phyloP scores from a whole-genome alignment of 345 rosid genomes.

The Bruguiera parviflora region DNA sequence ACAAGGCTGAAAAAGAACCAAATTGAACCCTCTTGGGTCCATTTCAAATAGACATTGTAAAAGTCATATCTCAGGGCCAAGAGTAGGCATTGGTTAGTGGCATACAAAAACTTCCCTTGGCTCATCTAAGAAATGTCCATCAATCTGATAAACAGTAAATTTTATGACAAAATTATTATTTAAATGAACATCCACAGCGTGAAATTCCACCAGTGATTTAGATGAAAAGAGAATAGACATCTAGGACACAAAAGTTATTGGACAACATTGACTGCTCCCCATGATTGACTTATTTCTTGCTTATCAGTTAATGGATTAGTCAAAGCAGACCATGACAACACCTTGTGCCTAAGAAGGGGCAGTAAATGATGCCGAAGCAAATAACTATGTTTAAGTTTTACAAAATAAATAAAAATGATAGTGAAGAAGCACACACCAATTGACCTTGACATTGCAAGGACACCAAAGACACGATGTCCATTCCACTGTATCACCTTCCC shows the following conservation, averaged over 20 bases:
- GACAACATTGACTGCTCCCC: background rate
- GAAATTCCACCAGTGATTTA: background rate
- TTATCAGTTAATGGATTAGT: background rate
- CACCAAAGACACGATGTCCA: constrained; percentile 95
- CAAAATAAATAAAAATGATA: background rate
- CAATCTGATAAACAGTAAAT: background rate
- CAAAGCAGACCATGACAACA: background rate
- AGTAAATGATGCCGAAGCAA: background rate
- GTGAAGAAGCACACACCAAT: constrained; percentile 51
- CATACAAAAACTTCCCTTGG: background rate
- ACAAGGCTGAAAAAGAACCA: background rate
- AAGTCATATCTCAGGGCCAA: background rate
- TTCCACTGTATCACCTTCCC: constrained; percentile 98
- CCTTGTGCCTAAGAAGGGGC: background rate
- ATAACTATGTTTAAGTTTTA: background rate
- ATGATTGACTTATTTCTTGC: background rate
- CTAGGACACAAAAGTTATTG: background rate
- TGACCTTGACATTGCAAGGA: constrained; percentile 97
- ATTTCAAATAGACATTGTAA: background rate
- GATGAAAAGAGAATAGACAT: background rate
- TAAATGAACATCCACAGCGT: background rate
- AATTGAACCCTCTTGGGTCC: background rate
- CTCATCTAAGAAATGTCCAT: background rate
- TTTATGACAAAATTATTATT: background rate
- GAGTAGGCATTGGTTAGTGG: background rate